Evolutionary conservation across 345 rosid species (phyloP).

Genomic region (Arabidopsis suecica): DNA sequence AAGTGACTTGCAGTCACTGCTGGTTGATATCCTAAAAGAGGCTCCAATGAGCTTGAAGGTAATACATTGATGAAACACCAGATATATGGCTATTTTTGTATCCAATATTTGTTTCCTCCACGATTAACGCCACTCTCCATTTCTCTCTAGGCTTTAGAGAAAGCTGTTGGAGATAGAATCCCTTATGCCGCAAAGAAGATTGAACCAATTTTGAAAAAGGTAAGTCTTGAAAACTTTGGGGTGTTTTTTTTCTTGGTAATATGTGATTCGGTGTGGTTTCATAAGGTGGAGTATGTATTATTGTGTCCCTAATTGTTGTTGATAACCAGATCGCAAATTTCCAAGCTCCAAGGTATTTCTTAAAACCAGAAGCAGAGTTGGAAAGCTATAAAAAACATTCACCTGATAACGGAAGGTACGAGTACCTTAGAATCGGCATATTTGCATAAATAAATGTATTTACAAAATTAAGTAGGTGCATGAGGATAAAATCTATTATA

Average conservation of each 20-base stretch:
- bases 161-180: constrained; percentile 69
- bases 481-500: constrained; percentile 21
- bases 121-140: constrained; percentile 24
- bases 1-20: constrained; percentile 63
- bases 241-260: constrained; percentile 11
- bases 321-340: constrained; percentile 75
- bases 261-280: constrained; percentile 36
- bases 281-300: constrained; percentile 32
- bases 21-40: constrained; percentile 67
- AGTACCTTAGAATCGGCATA: constrained; percentile 20
- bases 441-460: neutral
- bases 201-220: constrained; percentile 73
- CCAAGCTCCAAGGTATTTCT: constrained; percentile 78
- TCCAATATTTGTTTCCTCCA: constrained; percentile 11
- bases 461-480: constrained; percentile 10
- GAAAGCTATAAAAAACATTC: constrained; percentile 66
- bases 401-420: constrained; percentile 81
- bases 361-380: constrained; percentile 70
- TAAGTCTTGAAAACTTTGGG: constrained; percentile 50
- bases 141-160: constrained; percentile 73
- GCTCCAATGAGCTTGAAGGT: constrained; percentile 91
- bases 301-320: constrained; percentile 46
- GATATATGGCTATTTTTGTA: constrained; percentile 32
- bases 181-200: constrained; percentile 70
- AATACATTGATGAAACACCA: constrained; percentile 33